phyloP scores from a whole-genome alignment of 257 asterid species.

The Solanum pimpinellifolium region DNA sequence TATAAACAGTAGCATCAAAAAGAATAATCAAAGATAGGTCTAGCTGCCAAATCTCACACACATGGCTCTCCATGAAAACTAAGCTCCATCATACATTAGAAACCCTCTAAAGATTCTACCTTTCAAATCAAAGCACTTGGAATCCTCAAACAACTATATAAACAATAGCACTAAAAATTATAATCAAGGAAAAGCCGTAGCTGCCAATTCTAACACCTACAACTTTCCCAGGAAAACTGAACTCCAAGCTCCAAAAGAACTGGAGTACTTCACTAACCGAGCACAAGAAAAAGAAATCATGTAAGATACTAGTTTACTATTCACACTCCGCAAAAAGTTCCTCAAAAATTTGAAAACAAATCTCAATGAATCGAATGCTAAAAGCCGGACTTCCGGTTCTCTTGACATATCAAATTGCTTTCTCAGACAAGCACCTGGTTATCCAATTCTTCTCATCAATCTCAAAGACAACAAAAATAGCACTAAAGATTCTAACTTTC shows the following conservation, averaged over 20 bases:
- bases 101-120: background rate
- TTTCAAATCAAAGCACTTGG: background rate
- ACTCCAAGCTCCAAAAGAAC: background rate
- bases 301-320: background rate
- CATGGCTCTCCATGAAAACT: conserved; percentile 47
- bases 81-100: too few species aligned
- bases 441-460: background rate
- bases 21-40: background rate
- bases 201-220: conserved; percentile 63
- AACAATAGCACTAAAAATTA: background rate
- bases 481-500: background rate
- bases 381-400: conserved; percentile 80
- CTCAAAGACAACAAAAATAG: background rate
- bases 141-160: background rate
- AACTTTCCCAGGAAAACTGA: conserved; percentile 57
- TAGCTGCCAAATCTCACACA: conserved; percentile 47
- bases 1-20: background rate
- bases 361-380: conserved; percentile 59
- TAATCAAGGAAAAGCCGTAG: background rate
- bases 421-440: conserved; percentile 39
- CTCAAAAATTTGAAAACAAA: background rate
- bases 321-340: background rate
- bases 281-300: background rate
- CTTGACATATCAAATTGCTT: conserved; percentile 85
- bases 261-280: background rate